phyloP scores from a whole-genome alignment of 2,329 filamentous ascomycete species.

The Alternaria gaisen region DNA sequence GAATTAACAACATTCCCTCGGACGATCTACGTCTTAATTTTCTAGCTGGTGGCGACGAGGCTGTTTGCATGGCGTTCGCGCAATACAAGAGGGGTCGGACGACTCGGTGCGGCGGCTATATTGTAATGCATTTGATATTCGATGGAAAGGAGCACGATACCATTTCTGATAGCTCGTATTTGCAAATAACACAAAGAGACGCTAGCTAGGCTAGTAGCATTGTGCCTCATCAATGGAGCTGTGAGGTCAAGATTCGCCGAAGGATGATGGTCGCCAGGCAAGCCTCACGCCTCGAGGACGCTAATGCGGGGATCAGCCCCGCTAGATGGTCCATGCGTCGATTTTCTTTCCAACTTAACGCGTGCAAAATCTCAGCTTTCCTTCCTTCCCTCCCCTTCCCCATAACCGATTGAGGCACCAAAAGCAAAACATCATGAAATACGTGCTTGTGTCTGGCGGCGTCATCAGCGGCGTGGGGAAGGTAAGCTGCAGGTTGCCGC shows the following conservation, averaged over 20 bases:
- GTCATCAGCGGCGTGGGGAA: conserved; percentile 53
- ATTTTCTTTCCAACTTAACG: conserved; percentile 41
- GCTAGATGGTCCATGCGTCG: conserved; percentile 22
- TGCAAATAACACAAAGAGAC: conserved; percentile 21
- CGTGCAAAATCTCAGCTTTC: conserved; percentile 30
- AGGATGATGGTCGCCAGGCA: conserved; percentile 27
- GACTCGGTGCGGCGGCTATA: conserved; percentile 21
- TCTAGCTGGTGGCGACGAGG: conserved; percentile 18
- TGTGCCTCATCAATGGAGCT: conserved; percentile 4
- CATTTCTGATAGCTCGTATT: conserved; percentile 45
- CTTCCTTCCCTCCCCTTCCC: conserved; percentile 55
- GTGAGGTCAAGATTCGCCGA: conserved; percentile 31
- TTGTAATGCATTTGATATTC: conserved; percentile 43
- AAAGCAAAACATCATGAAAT: conserved; percentile 71
- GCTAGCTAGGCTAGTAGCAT: background rate
- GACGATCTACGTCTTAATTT: conserved; percentile 25
- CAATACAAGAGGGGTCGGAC: conserved; percentile 8
- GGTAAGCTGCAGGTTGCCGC: conserved; percentile 53
- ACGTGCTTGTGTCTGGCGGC: conserved; percentile 81
- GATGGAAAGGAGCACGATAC: conserved; percentile 47
- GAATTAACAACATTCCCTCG: conserved; percentile 32
- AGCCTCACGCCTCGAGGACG: conserved; percentile 17
- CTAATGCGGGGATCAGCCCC: conserved; percentile 22
- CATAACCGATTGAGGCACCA: conserved; percentile 51
- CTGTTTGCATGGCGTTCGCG: conserved; percentile 12